Evolutionary conservation across 768 basidiomycete species (phyloP), one percentile per base, ranked within the genome.

Genomic region (Kwoniella sp.): DNA sequence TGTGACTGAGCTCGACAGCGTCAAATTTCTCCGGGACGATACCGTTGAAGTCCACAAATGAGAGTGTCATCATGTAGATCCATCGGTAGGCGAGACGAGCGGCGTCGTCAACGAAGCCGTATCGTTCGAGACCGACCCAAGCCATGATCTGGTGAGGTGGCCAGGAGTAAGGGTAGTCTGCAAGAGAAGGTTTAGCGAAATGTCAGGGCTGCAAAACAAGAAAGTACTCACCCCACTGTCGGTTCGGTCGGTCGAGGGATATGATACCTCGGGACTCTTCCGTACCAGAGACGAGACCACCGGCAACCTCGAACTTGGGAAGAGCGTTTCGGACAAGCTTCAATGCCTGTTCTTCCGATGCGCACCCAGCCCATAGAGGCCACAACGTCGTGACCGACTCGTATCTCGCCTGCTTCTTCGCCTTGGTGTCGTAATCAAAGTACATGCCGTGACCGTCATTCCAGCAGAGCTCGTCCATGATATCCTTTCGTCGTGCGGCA

Each of bases 21-120:
- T 99, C 93, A 79, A 98, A 97, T 88, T 98, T 98, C 83, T 98
- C 95, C 0, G 95, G 94, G 1, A 98, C 93, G 36, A 96, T 92
- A 2, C 95, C 95, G 79, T 97, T 98, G 81, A 96, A 97, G 79
- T 95, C 92, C 57, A 96, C 93, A 54, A 71, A 72, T 0, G 71
- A 70, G 2, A 68, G 58, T 17, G 77, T 80, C 79, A 80, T 80
- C 76, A 99, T 96, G 83, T 97, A 97, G n/a, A 96, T 85, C 86
- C 90, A 99, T 56, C 95, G 85, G 81, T 99, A 99, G 1, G 95
- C 88, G 53, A 98, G 82, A 51, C 96, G 85, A 68, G 95, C 92
- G 1, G 93, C 91, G 67, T 96, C 93, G 67, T 95, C 91, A 2
- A 90, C 83, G 79, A 92, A 96, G 1, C 95, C 95, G 76, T 99